Conservation (phyloP, 2,329 filamentous ascomycete species). For the Colletotrichum aenigma region DNA sequence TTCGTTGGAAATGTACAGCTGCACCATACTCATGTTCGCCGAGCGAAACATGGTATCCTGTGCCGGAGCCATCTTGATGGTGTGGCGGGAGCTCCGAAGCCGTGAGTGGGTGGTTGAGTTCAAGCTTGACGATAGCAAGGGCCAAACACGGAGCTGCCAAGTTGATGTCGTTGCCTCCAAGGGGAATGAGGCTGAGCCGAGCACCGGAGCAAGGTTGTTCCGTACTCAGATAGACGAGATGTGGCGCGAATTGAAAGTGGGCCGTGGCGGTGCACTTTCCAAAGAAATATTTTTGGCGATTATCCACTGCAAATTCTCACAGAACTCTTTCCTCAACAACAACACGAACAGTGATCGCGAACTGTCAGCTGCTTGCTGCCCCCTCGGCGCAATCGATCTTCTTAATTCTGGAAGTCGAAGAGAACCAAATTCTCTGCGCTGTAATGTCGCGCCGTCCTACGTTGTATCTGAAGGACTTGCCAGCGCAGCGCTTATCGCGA, state of each 20-base stretch:
- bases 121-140: slow-evolving; percentile 20
- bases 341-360: not conserved
- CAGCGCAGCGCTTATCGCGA: not conserved
- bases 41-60: slow-evolving; percentile 99
- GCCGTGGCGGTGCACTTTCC: slow-evolving; percentile 1
- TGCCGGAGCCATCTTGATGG: slow-evolving; percentile 62
- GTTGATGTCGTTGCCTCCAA: slow-evolving; percentile 24
- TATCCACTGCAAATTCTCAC: not conserved
- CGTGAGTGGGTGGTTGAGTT: slow-evolving; percentile 8
- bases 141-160: slow-evolving; percentile 20
- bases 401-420: not conserved
- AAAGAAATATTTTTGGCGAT: slow-evolving; percentile 10
- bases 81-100: slow-evolving; percentile 23
- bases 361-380: not conserved
- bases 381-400: not conserved
- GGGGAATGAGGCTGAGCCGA: not conserved
- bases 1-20: slow-evolving; percentile 99
- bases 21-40: slow-evolving; percentile 99
- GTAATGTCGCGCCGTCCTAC: not conserved
- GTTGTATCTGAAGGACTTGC: not conserved
- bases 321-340: not conserved
- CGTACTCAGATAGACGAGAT: not conserved
- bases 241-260: slow-evolving; percentile 2
- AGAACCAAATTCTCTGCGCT: not conserved
- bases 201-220: not conserved